Conservation (phyloP, 2,329 filamentous ascomycete species). For the Fusarium zealandicum region DNA sequence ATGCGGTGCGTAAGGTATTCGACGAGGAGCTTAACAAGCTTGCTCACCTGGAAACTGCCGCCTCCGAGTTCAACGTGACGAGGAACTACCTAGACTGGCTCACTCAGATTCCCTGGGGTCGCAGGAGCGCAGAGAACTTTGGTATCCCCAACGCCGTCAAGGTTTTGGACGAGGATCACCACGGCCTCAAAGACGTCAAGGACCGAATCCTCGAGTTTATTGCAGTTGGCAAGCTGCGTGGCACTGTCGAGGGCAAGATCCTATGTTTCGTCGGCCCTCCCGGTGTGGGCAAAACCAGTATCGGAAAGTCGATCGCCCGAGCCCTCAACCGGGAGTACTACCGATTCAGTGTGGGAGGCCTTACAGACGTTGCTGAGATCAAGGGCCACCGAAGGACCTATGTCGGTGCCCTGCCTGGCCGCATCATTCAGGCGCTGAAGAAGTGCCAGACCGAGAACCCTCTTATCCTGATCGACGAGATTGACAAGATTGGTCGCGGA, state of each 20-base stretch:
- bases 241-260: constrained; percentile 98
- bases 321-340: constrained; percentile 97
- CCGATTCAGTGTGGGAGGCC: constrained; percentile 94
- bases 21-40: constrained; percentile 98
- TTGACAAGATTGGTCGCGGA: constrained; percentile 96
- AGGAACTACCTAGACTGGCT: constrained; percentile 99
- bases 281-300: constrained; percentile 98
- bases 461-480: constrained; percentile 93
- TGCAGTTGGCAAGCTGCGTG: constrained; percentile 93
- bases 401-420: constrained; percentile 91
- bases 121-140: constrained; percentile 95
- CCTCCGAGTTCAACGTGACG: constrained; percentile 98
- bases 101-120: constrained; percentile 97
- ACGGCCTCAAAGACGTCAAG: constrained; percentile 97
- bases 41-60: constrained; percentile 90
- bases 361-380: constrained; percentile 98
- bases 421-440: constrained; percentile 97
- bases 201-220: constrained; percentile 98
- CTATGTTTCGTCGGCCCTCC: constrained; percentile 96
- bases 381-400: constrained; percentile 97
- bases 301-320: constrained; percentile 95
- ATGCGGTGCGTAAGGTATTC: constrained; percentile 95
- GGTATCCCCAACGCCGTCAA: constrained; percentile 88
- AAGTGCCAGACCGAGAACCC: constrained; percentile 99
- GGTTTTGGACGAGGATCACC: constrained; percentile 94